phyloP scores from a whole-genome alignment of 2,329 filamentous ascomycete genomes.

The Aspergillus sp. region DNA sequence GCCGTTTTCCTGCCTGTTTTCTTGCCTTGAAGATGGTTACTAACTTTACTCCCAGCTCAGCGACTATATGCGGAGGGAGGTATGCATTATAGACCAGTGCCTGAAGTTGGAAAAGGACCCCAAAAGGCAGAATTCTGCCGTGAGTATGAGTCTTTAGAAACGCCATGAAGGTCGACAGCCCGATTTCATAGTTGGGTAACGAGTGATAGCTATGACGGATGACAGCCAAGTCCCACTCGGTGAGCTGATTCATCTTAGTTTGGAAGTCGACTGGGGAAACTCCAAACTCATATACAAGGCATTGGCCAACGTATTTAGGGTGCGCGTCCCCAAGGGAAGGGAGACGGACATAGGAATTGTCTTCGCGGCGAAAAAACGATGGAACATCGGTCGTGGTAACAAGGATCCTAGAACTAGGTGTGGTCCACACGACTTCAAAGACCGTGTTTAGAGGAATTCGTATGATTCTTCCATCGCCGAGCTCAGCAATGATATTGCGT shows the following conservation, averaged over 20 bases:
- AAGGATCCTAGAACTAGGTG: conserved; percentile 38
- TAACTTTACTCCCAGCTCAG: conserved; percentile 48
- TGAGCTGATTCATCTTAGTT: conserved; percentile 25
- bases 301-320: conserved; percentile 12
- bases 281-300: conserved; percentile 50
- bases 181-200: neutral
- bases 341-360: neutral
- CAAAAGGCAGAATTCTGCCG: conserved; percentile 46
- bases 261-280: conserved; percentile 22
- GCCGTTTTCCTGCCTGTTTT: conserved; percentile 24
- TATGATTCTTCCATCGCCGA: conserved; percentile 35
- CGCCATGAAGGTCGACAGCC: neutral
- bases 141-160: conserved; percentile 33
- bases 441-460: conserved; percentile 54
- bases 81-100: conserved; percentile 63
- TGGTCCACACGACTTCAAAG: conserved; percentile 47
- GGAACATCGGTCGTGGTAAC: conserved; percentile 55
- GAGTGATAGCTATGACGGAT: neutral
- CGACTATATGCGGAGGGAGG: conserved; percentile 56
- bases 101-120: conserved; percentile 61
- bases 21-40: conserved; percentile 28
- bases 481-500: conserved; percentile 42
- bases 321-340: conserved; percentile 9
- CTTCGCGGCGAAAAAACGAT: conserved; percentile 42
- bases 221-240: conserved; percentile 18